Evolutionary conservation across 163 green algal genomes (phyloP), one percentile per base, ranked within the genome.

Genomic region (Chlamydomonas reinhardtii): DNA sequence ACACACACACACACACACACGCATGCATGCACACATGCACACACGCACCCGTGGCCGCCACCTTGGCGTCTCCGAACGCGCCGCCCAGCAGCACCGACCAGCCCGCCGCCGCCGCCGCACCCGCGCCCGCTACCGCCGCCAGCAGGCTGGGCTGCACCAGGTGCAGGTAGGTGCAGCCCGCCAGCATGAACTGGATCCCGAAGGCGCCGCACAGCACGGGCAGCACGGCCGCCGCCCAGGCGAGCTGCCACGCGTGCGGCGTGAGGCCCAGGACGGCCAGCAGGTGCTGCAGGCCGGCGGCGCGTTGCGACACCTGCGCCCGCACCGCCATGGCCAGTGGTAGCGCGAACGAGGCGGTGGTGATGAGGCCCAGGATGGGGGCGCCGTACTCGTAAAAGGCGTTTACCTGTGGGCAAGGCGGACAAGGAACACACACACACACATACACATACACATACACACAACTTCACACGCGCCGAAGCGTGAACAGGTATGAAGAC

Each of bases 351-450:
- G 65, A 76, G 66, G 37, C 74, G 5, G 77, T 39, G 43, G 77
- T 84, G 16, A 84, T 12, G 31, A 84, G 66, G 17, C 77, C 77
- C 64, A 84, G 48, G 65, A 84, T 24, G n/a, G 77, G 77, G 3
- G 65, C 20, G 77, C 65, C 77, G 77, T 84, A 84, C 77, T 84
- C 77, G 77, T 76, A 84, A 22, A 84, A 84, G 22, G 77, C 65
- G 48, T 84, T 84, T n/a, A 84, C 65, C 77, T 84, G 24, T 35
- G 15, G 27, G 62, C 14, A 2, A n/a, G n/a, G n/a, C n/a, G n/a
- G n/a, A n/a, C n/a, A n/a, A n/a, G n/a, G n/a, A n/a, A n/a, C n/a
- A n/a, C n/a, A n/a, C n/a, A n/a, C n/a, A n/a, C n/a, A n/a, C n/a
- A n/a, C n/a, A n/a, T n/a, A n/a, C n/a, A n/a, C n/a, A n/a, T n/a